phyloP scores from a whole-genome alignment of 2,329 filamentous ascomycete genomes.

The Xylariaceae sp. region DNA sequence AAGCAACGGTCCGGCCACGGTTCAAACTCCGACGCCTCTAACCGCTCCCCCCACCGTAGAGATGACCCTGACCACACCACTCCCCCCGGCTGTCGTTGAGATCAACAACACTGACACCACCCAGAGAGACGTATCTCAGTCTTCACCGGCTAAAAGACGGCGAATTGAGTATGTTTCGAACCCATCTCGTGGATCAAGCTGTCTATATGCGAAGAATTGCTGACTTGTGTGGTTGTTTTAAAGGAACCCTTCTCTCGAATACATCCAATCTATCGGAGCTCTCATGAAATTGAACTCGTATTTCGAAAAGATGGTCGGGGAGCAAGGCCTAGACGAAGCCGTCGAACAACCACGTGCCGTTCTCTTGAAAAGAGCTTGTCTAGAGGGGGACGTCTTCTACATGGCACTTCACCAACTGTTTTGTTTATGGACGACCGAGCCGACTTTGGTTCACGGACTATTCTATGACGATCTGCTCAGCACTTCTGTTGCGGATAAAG shows the following conservation, averaged over 20 bases:
- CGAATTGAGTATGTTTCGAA: slow-evolving; percentile 24
- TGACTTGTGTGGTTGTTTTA: not conserved
- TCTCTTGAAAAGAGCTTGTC: slow-evolving; percentile 54
- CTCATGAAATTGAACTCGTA: slow-evolving; percentile 9
- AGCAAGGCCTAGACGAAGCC: slow-evolving; percentile 22
- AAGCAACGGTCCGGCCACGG: slow-evolving; percentile 9
- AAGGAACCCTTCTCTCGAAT: slow-evolving; percentile 18
- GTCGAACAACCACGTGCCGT: slow-evolving; percentile 44
- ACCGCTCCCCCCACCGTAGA: slow-evolving; percentile 13
- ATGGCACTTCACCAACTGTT: slow-evolving; percentile 60
- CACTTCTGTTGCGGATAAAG: slow-evolving; percentile 27
- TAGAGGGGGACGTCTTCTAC: slow-evolving; percentile 54
- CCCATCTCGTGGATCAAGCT: not conserved
- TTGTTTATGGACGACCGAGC: slow-evolving; percentile 48
- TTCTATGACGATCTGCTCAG: slow-evolving; percentile 30
- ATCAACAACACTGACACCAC: slow-evolving; percentile 9
- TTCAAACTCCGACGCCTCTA: slow-evolving; percentile 10
- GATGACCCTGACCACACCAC: slow-evolving; percentile 26
- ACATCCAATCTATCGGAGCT: slow-evolving; percentile 20
- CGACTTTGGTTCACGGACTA: slow-evolving; percentile 32
- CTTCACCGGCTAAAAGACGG: slow-evolving; percentile 26
- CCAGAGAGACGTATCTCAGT: slow-evolving; percentile 2
- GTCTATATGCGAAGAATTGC: not conserved
- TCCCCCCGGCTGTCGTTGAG: slow-evolving; percentile 19
- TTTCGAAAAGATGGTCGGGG: slow-evolving; percentile 16